These are phyloP conservation scores for Orbilia javanica DNA, from an alignment of 2,329 filamentous ascomycete genomes.

Conservation along the genomic window DNA sequence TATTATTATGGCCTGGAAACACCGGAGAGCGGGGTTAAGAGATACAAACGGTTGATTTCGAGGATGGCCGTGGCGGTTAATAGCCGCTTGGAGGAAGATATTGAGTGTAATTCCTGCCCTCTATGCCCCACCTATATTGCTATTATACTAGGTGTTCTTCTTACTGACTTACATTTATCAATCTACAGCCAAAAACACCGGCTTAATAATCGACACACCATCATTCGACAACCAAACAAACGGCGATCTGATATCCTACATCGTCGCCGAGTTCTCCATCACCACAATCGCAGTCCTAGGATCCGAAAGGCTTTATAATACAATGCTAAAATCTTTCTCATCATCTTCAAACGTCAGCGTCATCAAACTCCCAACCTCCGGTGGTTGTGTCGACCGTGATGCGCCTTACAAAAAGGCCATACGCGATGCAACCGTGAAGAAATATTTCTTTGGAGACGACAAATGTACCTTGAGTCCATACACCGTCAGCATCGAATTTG, in stretches of 20 bases:
- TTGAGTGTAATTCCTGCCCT: slow-evolving; percentile 64
- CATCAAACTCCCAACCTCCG: slow-evolving; percentile 83
- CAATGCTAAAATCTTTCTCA: slow-evolving; percentile 74
- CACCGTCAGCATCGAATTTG: slow-evolving; percentile 85
- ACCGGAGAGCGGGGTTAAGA: slow-evolving; percentile 77
- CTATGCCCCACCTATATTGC: not conserved
- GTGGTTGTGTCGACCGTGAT: slow-evolving; percentile 83
- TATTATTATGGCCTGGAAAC: slow-evolving; percentile 85
- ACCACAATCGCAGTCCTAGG: slow-evolving; percentile 80
- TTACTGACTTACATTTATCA: not conserved
- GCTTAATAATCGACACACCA: slow-evolving; percentile 87
- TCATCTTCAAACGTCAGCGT: slow-evolving; percentile 77
- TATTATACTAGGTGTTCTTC: not conserved
- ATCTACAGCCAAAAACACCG: slow-evolving; percentile 70
- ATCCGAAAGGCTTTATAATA: slow-evolving; percentile 79
- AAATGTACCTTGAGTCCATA: slow-evolving; percentile 85
- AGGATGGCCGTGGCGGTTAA: slow-evolving; percentile 83
- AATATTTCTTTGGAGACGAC: slow-evolving; percentile 92
- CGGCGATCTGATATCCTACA: slow-evolving; percentile 82
- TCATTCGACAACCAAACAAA: slow-evolving; percentile 76
- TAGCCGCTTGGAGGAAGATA: slow-evolving; percentile 81
- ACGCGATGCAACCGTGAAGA: slow-evolving; percentile 81
- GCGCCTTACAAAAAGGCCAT: slow-evolving; percentile 78
- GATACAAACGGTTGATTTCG: slow-evolving; percentile 81
- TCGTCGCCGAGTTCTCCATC: slow-evolving; percentile 78